Percentiles rank a stretch among this genome's conserved stretches.
phyloP scores from a whole-genome alignment of 371 early-diverging fungal species.

The Funneliformis caledonium region DNA sequence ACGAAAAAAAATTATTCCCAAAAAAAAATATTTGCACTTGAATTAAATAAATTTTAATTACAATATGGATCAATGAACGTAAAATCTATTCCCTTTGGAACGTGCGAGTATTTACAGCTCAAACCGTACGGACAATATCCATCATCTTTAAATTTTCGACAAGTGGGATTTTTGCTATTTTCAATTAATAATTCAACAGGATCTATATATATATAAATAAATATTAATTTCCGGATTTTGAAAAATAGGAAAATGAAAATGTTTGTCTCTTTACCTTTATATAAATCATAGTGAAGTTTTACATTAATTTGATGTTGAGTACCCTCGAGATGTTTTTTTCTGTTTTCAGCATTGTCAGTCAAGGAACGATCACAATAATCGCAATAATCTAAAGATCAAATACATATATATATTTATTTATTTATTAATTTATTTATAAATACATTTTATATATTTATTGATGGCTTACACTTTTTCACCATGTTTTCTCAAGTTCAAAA shows the following conservation, averaged over 20 bases:
- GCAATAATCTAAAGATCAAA: slow-evolving; percentile 38
- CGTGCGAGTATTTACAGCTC: slow-evolving; percentile 42
- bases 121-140: slow-evolving; percentile 42
- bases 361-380: slow-evolving; percentile 42
- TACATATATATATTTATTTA: no score
- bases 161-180: slow-evolving; percentile 35
- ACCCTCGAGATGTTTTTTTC: slow-evolving; percentile 39
- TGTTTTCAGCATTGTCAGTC: slow-evolving; percentile 35
- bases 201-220: background rate
- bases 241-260: background rate
- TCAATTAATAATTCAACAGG: slow-evolving; percentile 40
- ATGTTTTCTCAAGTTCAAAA: background rate
- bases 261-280: background rate
- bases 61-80: slow-evolving; percentile 21
- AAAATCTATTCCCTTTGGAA: slow-evolving; percentile 21
- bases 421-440: background rate
- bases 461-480: slow-evolving; percentile 1
- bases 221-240: background rate
- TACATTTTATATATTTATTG: background rate
- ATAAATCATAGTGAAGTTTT: slow-evolving; percentile 41
- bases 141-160: slow-evolving; percentile 38
- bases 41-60: background rate
- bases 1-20: background rate
- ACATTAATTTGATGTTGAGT: slow-evolving; percentile 40
- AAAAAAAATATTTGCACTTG: background rate